phyloP scores from a whole-genome alignment of 148 eudicot genomes.

The Rhododendron simsii region DNA sequence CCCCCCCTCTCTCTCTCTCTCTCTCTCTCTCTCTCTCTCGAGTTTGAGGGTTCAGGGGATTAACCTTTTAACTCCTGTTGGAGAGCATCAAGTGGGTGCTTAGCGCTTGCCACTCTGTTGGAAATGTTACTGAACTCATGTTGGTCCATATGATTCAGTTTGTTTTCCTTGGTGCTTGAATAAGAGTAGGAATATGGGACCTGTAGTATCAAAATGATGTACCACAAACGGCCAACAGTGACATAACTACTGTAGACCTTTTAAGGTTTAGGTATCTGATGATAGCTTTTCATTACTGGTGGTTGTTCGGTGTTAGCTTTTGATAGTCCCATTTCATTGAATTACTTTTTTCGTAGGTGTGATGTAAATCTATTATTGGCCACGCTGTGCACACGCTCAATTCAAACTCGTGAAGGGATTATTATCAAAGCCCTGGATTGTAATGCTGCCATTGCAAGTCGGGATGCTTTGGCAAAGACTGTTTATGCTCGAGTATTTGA shows the following conservation, averaged over 20 bases:
- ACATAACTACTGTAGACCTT: not conserved
- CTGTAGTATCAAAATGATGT: not conserved
- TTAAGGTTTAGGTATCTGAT: not conserved
- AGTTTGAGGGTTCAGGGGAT: too few species aligned
- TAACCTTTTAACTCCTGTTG: too few species aligned
- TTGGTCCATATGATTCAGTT: not conserved
- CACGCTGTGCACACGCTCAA: slow-evolving; percentile 80
- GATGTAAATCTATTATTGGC: slow-evolving; percentile 69
- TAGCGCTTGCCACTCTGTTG: too few species aligned
- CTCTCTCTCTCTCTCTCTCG: too few species aligned
- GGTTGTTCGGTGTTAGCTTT: not conserved
- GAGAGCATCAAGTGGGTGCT: too few species aligned
- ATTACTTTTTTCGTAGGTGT: slow-evolving; percentile 51
- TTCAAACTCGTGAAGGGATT: slow-evolving; percentile 91
- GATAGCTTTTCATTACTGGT: not conserved
- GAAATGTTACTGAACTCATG: too few species aligned
- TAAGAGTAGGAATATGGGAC: not conserved
- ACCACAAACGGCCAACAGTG: not conserved
- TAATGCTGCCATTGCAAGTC: slow-evolving; percentile 84
- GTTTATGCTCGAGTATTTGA: slow-evolving; percentile 92
- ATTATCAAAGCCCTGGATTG: slow-evolving; percentile 90
- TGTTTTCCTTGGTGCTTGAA: not conserved
- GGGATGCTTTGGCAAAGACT: slow-evolving; percentile 98
- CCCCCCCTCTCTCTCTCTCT: too few species aligned
- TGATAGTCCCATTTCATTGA: not conserved